Percentiles rank a stretch among this genome's conserved stretches.
Evolutionary conservation across 2,329 filamentous ascomycete species (phyloP).

Genomic region (Alternaria triticimaculans): DNA sequence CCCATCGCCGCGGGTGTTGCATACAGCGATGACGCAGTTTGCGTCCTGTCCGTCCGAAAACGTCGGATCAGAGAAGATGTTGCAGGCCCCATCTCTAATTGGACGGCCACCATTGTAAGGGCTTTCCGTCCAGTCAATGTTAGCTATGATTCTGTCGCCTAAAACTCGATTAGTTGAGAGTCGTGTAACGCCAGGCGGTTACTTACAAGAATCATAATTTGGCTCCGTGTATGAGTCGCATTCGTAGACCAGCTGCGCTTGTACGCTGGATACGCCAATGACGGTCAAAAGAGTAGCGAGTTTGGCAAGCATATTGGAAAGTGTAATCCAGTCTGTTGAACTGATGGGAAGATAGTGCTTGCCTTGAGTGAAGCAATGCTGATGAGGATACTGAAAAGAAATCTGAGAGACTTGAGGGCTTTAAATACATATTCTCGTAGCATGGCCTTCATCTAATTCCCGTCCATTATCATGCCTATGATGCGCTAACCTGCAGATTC

Average conservation of each 20-base stretch:
- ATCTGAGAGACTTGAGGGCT: neutral
- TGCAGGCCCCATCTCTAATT: neutral
- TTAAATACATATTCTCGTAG: neutral
- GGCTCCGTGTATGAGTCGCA: neutral
- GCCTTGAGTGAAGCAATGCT: neutral
- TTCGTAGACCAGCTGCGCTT: neutral
- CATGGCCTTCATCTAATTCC: neutral
- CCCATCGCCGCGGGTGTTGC: neutral
- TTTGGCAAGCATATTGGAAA: neutral
- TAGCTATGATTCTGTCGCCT: neutral
- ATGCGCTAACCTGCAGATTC: neutral
- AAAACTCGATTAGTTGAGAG: neutral
- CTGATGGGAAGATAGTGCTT: neutral
- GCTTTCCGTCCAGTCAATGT: neutral
- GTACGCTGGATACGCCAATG: neutral
- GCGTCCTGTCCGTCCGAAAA: neutral
- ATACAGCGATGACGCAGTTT: neutral
- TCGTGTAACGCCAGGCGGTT: neutral
- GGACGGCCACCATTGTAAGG: neutral
- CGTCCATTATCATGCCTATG: neutral
- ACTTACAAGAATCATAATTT: neutral
- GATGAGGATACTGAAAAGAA: neutral
- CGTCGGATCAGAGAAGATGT: neutral
- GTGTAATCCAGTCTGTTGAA: neutral
- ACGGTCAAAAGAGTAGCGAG: neutral